Percentiles rank a stretch among this genome's conserved stretches.
These are phyloP conservation scores for Phlebopus sp. DNA, from an alignment of 1,284 basidiomycete genomes.

Conservation along the genomic window DNA sequence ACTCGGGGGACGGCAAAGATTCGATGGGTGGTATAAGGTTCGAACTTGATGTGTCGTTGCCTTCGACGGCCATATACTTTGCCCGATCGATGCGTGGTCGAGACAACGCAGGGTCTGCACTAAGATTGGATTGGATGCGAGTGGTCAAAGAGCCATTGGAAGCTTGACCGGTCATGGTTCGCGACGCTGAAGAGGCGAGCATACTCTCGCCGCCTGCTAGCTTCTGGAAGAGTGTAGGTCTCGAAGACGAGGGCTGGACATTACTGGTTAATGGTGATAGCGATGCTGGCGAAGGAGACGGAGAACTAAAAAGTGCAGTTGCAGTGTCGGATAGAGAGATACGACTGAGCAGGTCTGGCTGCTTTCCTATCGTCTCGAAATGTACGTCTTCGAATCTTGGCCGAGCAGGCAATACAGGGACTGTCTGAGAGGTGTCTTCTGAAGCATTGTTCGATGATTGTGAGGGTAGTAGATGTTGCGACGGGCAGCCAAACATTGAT, in stretches of 20 bases:
- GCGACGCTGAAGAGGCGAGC: not conserved
- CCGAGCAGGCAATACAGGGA: slow-evolving; percentile 15
- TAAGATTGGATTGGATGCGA: slow-evolving; percentile 25
- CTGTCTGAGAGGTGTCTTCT: not conserved
- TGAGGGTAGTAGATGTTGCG: slow-evolving; percentile 21
- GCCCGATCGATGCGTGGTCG: not conserved
- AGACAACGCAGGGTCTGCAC: not conserved
- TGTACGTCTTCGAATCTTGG: slow-evolving; percentile 37
- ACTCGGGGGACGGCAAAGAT: slow-evolving; percentile 20
- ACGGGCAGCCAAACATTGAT: slow-evolving; percentile 29
- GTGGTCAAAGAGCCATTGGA: slow-evolving; percentile 19
- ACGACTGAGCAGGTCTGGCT: slow-evolving; percentile 45
- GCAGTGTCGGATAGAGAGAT: slow-evolving; percentile 35
- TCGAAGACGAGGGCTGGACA: slow-evolving; percentile 12
- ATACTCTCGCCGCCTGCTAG: slow-evolving; percentile 10
- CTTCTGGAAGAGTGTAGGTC: slow-evolving; percentile 25
- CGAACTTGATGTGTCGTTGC: not conserved
- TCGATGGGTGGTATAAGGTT: slow-evolving; percentile 32
- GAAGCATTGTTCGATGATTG: not conserved
- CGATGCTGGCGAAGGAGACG: slow-evolving; percentile 26
- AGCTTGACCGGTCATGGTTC: slow-evolving; percentile 6
- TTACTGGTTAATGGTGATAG: slow-evolving; percentile 2
- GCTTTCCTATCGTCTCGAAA: slow-evolving; percentile 47
- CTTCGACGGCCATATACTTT: not conserved
- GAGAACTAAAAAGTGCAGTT: slow-evolving; percentile 26